Conservation (phyloP, 2,329 filamentous ascomycete species). For the Aspergillus calidoustus region DNA sequence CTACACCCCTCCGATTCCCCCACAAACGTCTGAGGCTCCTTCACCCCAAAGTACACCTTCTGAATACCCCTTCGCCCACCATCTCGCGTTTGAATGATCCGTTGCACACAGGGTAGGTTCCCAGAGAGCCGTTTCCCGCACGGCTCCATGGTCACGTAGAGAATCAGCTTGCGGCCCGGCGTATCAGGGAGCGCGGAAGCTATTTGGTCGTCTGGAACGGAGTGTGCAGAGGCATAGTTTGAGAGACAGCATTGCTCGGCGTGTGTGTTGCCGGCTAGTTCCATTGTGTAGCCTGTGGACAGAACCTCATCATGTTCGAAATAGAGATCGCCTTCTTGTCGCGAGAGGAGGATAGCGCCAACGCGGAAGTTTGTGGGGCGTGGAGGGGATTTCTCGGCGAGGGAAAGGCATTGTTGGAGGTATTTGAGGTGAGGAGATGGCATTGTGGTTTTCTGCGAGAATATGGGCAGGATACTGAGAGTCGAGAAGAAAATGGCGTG, state of each 20-base stretch:
- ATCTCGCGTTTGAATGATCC: conserved; percentile 64
- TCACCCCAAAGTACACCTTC: conserved; percentile 83
- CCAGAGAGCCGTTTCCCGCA: conserved; percentile 52
- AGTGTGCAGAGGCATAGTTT: conserved; percentile 59
- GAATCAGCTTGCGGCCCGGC: conserved; percentile 54
- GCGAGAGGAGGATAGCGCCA: conserved; percentile 77
- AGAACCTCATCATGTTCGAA: conserved; percentile 59
- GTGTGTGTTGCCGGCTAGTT: conserved; percentile 90
- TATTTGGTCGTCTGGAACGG: conserved; percentile 40
- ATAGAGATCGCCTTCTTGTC: conserved; percentile 32
- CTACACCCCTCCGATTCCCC: conserved; percentile 75
- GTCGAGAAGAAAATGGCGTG: background rate
- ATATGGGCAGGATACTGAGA: background rate
- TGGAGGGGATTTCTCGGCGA: conserved; percentile 78
- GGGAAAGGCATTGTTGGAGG: conserved; percentile 74
- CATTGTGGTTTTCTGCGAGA: conserved; percentile 6
- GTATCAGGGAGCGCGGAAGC: conserved; percentile 47
- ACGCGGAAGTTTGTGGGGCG: conserved; percentile 93
- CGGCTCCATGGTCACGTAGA: conserved; percentile 88
- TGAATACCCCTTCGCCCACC: conserved; percentile 64
- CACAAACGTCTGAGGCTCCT: conserved; percentile 90
- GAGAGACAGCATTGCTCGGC: conserved; percentile 90
- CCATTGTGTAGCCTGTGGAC: conserved; percentile 86
- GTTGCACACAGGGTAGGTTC: conserved; percentile 67
- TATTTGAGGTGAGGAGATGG: conserved; percentile 48